Evolutionary conservation across 2,329 filamentous ascomycete species (phyloP).

Genomic region (Pyricularia sp.): DNA sequence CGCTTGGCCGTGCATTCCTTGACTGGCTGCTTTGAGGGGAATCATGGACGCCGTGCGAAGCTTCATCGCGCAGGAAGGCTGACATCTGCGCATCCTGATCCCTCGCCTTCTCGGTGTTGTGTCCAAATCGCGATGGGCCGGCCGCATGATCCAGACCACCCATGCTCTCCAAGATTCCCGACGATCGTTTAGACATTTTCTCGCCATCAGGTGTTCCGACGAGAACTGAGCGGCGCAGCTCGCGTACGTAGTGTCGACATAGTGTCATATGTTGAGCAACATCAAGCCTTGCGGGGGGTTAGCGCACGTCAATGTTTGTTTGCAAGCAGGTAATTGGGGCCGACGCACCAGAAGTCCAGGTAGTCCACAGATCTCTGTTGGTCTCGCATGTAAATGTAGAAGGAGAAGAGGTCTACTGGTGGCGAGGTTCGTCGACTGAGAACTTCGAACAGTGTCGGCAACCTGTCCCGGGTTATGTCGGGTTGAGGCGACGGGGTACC

Average conservation of each 20-base stretch:
- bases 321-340: conserved; percentile 7
- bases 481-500: conserved; percentile 44
- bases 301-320: not conserved
- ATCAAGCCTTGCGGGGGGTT: conserved; percentile 65
- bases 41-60: conserved; percentile 41
- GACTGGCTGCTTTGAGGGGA: conserved; percentile 43
- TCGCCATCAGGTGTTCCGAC: conserved; percentile 88
- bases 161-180: conserved; percentile 63
- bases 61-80: conserved; percentile 69
- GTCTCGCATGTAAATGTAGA: conserved; percentile 99
- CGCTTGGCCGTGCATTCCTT: conserved; percentile 35
- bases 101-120: conserved; percentile 54
- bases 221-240: conserved; percentile 85
- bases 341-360: conserved; percentile 83
- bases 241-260: conserved; percentile 92
- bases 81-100: conserved; percentile 86
- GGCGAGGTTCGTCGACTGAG: conserved; percentile 88
- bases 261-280: conserved; percentile 98
- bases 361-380: conserved; percentile 97
- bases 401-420: conserved; percentile 93
- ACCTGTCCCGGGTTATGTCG: conserved; percentile 63
- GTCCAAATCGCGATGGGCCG: conserved; percentile 50
- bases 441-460: conserved; percentile 94
- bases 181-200: conserved; percentile 76
- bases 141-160: conserved; percentile 57